phyloP scores from a whole-genome alignment of 192 early-diverging fungal genomes.

The Pilobolus umbonatus region DNA sequence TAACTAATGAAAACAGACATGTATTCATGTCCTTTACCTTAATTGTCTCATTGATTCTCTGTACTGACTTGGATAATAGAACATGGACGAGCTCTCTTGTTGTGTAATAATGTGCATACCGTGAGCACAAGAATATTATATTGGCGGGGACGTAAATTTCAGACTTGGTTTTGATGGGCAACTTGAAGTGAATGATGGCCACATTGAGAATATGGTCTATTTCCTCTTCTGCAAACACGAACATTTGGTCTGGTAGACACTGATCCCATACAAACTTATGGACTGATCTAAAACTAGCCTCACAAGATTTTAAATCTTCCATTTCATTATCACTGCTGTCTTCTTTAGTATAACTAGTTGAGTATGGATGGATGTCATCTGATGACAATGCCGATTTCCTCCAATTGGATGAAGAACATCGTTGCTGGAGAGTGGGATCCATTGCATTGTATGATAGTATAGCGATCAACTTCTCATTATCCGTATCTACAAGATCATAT shows the following conservation, averaged over 20 bases:
- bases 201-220: conserved; percentile 70
- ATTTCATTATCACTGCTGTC: neutral
- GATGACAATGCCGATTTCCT: neutral
- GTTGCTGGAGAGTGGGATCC: neutral
- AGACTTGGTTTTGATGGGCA: conserved; percentile 52
- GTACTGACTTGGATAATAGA: conserved; percentile 56
- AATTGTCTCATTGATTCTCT: conserved; percentile 52
- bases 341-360: neutral
- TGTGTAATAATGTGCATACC: conserved; percentile 83
- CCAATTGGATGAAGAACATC: conserved; percentile 8
- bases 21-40: conserved; percentile 32
- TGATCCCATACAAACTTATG: conserved; percentile 62
- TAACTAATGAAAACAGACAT: neutral
- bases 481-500: conserved; percentile 63
- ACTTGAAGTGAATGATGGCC: conserved; percentile 59
- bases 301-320: conserved; percentile 4
- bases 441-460: conserved; percentile 27
- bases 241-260: conserved; percentile 90
- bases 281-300: conserved; percentile 38
- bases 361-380: neutral
- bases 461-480: conserved; percentile 48
- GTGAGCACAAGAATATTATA: conserved; percentile 80
- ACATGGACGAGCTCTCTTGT: conserved; percentile 66
- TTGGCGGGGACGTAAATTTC: conserved; percentile 77
- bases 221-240: conserved; percentile 79